Evolutionary conservation across 495 filamentous ascomycete genomes (phyloP), one percentile per base, ranked within the genome.

Genomic region (Podospora conica): DNA sequence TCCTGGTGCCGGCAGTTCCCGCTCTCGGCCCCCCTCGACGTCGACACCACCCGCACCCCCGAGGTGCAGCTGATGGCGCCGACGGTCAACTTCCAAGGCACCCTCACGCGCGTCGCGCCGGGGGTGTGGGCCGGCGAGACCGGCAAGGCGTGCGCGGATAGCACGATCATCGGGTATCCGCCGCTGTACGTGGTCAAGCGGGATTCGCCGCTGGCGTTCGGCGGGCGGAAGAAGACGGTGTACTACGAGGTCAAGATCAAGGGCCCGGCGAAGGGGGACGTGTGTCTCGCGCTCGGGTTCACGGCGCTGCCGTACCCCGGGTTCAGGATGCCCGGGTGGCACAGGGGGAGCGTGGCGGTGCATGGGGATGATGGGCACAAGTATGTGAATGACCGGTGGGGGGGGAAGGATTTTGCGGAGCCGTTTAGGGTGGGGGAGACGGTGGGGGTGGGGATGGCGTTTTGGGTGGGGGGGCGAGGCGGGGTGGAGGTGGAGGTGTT

Each of bases 241-340:
- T 97, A 96, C 75, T 98, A 88, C 74, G 92, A 97, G 71, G 81
- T 96, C 12, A 81, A 79, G 56, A 76, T 96, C 48, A 61, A 66
- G 1, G 72, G 68, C 53, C 69, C 70, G 31, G 58, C 56, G 33
- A 67, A 79, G 15, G 80, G 81, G 66, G 85, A 88, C 25, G 85
- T 87, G 62, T 82, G 86, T 9, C 76, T 97, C 12, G 87, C 91
- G 0, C 75, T 98, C 9, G 94, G 94, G 5, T 96, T 88, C 76
- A 79, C 80, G 1, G 92, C 90, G 1, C 85, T 87, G 58, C 94
- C 94, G 21, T 97, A 96, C 76, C 94, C 94, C 0, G 81, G 84
- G 0, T 97, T 92, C 84, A 85, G 94, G 54, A 84, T 95, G 63
- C 94, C 94, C 0, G 94, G 94, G 2, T 97, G 94, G 94, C 88